phyloP scores from a whole-genome alignment of 495 filamentous ascomycete species.

The Neurospora africana region DNA sequence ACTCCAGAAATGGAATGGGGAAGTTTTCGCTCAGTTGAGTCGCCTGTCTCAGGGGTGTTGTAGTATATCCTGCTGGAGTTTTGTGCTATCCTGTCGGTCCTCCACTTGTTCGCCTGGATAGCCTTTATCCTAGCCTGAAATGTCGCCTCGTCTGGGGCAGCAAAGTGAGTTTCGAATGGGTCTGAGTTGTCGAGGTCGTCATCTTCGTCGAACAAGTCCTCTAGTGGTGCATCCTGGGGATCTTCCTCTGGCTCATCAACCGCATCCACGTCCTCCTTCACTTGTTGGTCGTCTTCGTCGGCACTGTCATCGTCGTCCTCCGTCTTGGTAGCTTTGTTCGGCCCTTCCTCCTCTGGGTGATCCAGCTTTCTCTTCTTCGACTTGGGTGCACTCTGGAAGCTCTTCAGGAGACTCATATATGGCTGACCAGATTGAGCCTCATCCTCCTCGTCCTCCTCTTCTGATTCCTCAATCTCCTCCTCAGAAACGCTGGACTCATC shows the following conservation, averaged over 20 bases:
- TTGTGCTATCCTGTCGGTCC: slow-evolving; percentile 32
- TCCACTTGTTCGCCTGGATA: slow-evolving; percentile 54
- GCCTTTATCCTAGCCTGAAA: slow-evolving; percentile 38
- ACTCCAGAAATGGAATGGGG: slow-evolving; percentile 24
- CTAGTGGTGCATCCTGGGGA: slow-evolving; percentile 24
- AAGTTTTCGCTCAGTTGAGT: slow-evolving; percentile 9
- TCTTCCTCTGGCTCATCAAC: slow-evolving; percentile 34
- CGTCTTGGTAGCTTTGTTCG: neutral
- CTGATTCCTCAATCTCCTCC: slow-evolving; percentile 24
- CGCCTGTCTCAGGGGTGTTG: slow-evolving; percentile 23
- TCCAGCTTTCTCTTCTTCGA: slow-evolving; percentile 61
- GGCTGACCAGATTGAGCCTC: slow-evolving; percentile 30
- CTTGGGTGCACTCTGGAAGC: slow-evolving; percentile 48
- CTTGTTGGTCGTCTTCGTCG: slow-evolving; percentile 6
- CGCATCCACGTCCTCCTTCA: slow-evolving; percentile 15
- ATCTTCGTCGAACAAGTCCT: slow-evolving; percentile 32
- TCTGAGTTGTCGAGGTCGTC: slow-evolving; percentile 50
- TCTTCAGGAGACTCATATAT: slow-evolving; percentile 58
- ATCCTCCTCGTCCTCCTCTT: slow-evolving; percentile 30
- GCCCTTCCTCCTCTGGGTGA: slow-evolving; percentile 16
- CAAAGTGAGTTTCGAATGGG: slow-evolving; percentile 74
- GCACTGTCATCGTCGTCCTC: slow-evolving; percentile 9
- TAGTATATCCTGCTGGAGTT: slow-evolving; percentile 31
- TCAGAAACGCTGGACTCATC: slow-evolving; percentile 32
- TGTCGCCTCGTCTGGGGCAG: slow-evolving; percentile 45